Evolutionary conservation across 2,329 filamentous ascomycete species (phyloP), one percentile per base, ranked within the genome.

Genomic region (Fusarium clavum): DNA sequence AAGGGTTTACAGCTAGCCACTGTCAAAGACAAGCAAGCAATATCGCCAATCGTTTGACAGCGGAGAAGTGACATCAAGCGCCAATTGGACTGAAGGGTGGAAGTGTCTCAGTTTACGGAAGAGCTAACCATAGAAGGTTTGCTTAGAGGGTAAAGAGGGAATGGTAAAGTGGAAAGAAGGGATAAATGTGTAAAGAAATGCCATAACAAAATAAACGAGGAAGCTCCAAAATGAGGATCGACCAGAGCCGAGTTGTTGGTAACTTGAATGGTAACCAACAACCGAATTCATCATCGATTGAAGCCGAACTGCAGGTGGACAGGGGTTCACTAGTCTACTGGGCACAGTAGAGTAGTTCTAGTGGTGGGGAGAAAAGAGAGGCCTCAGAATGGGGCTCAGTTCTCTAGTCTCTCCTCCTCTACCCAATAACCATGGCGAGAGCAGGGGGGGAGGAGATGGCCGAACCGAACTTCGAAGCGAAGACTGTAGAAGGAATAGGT

Each of bases 81-180:
- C 56, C 65, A 70, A 67, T 63, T 67, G 66, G 57, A 43, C 54
- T 57, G 68, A 57, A 56, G 44, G 62, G 49, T 61, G 55, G 51
- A 61, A 61, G 59, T 75, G 74, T 76, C 74, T 76, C 74, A 75
- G 74, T 75, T 70, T 67, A 65, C 54, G 58, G 45, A 38, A 49
- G 30, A 49, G 40, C 44, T 46, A 38, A 38, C 34, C 34, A 38
- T 11, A n/a, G 34, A 38, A 38, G 34, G 34, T 38, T 38, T 38
- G 18, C 34, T 18, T 38, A 38, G 34, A 10, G 29, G 29, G 13
- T 30, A 30, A 30, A 30, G 29, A 30, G 34, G 5, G 34, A n/a
- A 38, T 6, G 18, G 34, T 10, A 44, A 18, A 7, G 41, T 44
- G 41, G 34, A n/a, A 52, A 41, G 49, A 52, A 52, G 49, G 49